Base-by-base conservation (phyloP, 139 green algal species). In the Trebouxia sp. region DNA sequence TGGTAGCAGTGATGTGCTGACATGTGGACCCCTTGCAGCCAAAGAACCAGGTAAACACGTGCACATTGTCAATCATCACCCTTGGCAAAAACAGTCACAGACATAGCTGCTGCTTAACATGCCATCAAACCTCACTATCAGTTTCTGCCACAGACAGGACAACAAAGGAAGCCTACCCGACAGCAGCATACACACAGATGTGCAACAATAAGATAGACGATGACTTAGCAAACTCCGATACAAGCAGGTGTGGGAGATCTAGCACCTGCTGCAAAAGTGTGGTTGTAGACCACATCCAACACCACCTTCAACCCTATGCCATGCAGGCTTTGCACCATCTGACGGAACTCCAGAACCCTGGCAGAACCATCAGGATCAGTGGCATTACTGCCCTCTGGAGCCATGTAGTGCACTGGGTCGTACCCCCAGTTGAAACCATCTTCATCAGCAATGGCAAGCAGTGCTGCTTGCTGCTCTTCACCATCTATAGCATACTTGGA, bases 201-300 rank as follows among this genome's bases (percentile, higher is more conserved):
- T 53, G 47, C n/a, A n/a, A n/a, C n/a, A n/a, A n/a, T n/a, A n/a
- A n/a, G n/a, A n/a, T n/a, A n/a, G n/a, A n/a, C n/a, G n/a, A n/a
- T n/a, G n/a, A n/a, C n/a, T n/a, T n/a, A n/a, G n/a, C n/a, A n/a
- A n/a, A n/a, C n/a, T n/a, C n/a, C n/a, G n/a, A n/a, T n/a, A n/a
- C n/a, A n/a, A n/a, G n/a, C n/a, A n/a, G n/a, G n/a, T 20, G 51
- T 65, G 3, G 1, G 4, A 6, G 1, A 35, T 9, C 51, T 28
- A 4, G 4, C 30, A 65, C 72, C 72, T 48, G 72, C 72, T 45
- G 72, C 72, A 79, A 92, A 94, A 58, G 88, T 94, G 88, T 98
- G 94, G 88, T 98, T 98, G 91, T 97, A 98, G 37, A 98, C 94
- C 30, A 97, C 93, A 80, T 98, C 94, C 58, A 94, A 69, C 51